Conservation (phyloP, 2,329 filamentous ascomycete genomes). For the Fusarium camptoceras region DNA sequence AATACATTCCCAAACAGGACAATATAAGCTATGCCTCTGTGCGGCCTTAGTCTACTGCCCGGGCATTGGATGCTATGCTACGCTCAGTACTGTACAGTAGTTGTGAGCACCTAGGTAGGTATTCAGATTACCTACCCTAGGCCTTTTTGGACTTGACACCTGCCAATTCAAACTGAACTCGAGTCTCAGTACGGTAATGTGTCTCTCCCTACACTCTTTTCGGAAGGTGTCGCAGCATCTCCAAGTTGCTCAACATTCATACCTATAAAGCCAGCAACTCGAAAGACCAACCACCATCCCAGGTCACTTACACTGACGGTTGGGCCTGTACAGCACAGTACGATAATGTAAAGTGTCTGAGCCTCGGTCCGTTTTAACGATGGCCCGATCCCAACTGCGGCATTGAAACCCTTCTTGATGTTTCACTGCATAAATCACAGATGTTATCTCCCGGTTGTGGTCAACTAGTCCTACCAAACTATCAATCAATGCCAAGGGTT, state of each 20-base stretch:
- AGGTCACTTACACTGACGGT: slow-evolving; percentile 11
- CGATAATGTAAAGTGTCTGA: slow-evolving; percentile 2
- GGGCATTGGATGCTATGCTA: background rate
- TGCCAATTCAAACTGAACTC: background rate
- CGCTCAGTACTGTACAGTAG: background rate
- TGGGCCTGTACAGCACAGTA: background rate
- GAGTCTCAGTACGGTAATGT: slow-evolving; percentile 1
- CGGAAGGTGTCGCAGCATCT: slow-evolving; percentile 27
- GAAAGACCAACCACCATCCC: slow-evolving; percentile 7
- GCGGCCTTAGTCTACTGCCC: background rate
- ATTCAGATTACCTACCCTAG: slow-evolving; percentile 4
- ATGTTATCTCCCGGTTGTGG: slow-evolving; percentile 22
- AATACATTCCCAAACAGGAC: slow-evolving; percentile 1
- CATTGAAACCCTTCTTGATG: slow-evolving; percentile 20
- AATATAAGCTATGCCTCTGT: slow-evolving; percentile 4
- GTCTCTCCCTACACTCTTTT: slow-evolving; percentile 18
- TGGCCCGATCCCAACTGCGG: slow-evolving; percentile 30
- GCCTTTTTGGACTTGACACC: slow-evolving; percentile 5
- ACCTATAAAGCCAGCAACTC: background rate
- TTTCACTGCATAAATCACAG: slow-evolving; percentile 18
- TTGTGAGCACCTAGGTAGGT: background rate
- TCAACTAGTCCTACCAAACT: background rate
- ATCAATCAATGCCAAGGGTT: background rate
- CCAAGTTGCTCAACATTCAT: slow-evolving; percentile 1
- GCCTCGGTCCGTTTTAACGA: slow-evolving; percentile 36